Conservation (phyloP, 768 basidiomycete species). For the Tephrocybe sp. region DNA sequence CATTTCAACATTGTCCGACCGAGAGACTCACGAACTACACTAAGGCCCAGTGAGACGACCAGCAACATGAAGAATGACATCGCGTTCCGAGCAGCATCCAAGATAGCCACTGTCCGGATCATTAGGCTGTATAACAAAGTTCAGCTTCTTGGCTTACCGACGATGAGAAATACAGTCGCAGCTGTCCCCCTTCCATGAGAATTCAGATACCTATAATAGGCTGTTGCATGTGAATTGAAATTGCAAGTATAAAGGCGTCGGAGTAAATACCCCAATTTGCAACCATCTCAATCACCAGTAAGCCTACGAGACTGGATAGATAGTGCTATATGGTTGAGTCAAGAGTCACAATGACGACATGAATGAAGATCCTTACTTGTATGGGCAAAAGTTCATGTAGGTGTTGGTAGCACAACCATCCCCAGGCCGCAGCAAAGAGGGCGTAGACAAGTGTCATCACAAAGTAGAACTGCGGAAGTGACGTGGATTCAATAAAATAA, state of each 20-base stretch:
- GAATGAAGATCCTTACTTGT: slow-evolving; percentile 50
- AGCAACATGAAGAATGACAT: slow-evolving; percentile 94
- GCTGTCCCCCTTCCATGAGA: slow-evolving; percentile 73
- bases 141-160: slow-evolving; percentile 54
- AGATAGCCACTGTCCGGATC: slow-evolving; percentile 69
- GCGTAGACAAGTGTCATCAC: slow-evolving; percentile 80
- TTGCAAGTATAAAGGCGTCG: not conserved
- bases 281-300: slow-evolving; percentile 92
- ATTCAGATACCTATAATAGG: slow-evolving; percentile 94
- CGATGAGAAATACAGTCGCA: slow-evolving; percentile 88
- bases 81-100: slow-evolving; percentile 93
- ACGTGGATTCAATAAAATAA: not conserved
- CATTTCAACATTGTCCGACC: slow-evolving; percentile 84
- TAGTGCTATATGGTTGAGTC: slow-evolving; percentile 63
- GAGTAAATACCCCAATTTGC: slow-evolving; percentile 75
- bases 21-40: slow-evolving; percentile 87
- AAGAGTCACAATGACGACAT: too few relatives aligned
- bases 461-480: slow-evolving; percentile 73
- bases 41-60: slow-evolving; percentile 89
- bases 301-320: slow-evolving; percentile 81
- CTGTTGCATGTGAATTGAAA: slow-evolving; percentile 33
- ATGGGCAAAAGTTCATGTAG: slow-evolving; percentile 84
- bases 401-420: slow-evolving; percentile 78
- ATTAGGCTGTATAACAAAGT: not conserved
- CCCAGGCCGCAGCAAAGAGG: slow-evolving; percentile 73